Base-by-base conservation (phyloP, 805 yeast species). In the Candida schatavii region DNA sequence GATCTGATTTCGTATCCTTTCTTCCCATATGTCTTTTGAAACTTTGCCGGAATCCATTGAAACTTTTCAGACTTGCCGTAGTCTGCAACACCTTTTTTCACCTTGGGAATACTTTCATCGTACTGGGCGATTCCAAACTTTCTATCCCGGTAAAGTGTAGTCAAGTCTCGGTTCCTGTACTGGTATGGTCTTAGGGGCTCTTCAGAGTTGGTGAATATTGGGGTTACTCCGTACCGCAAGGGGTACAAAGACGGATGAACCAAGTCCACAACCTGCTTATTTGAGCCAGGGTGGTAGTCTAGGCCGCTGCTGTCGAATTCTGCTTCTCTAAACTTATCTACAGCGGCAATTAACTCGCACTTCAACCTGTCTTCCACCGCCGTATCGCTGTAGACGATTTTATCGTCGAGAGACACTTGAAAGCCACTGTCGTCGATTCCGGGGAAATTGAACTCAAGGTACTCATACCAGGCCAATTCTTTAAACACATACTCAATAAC, bases 171-270 rank as follows among this genome's bases (percentile, higher is more conserved):
- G 32, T 29, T 7, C 19, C 13, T 31, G 18, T 5, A 18, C 17
- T 25, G 13, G 13, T 11, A 14, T 5, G 14, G 5, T 17, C 23
- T 21, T 21, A 14, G 5, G 20, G 4, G 4, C 20, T 25, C 37
- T 5, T 14, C 5, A n/a, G 27, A 7, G 4, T 22, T 22, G 5
- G 5, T 22, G 19, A 41, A 21, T 14, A 59, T 44, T 6, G 58
- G 56, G 4, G 68, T 60, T 14, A 9, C 44, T 0, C 59, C 67
- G 40, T 66, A 67, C 31, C 49, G 59, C 22, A 60, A 46, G 5
- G 70, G 68, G 35, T 54, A 69, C 32, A 70, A 54, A 14, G 72
- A 67, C 19, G 75, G 74, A 41, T 70, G 74, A 10, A 63, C 71
- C 18, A 70, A 53, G 45, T 68, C 68, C 17, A 66, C 46, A 2